Conservation (phyloP, 2,329 filamentous ascomycete genomes). For the Clarireedia homoeocarpa region DNA sequence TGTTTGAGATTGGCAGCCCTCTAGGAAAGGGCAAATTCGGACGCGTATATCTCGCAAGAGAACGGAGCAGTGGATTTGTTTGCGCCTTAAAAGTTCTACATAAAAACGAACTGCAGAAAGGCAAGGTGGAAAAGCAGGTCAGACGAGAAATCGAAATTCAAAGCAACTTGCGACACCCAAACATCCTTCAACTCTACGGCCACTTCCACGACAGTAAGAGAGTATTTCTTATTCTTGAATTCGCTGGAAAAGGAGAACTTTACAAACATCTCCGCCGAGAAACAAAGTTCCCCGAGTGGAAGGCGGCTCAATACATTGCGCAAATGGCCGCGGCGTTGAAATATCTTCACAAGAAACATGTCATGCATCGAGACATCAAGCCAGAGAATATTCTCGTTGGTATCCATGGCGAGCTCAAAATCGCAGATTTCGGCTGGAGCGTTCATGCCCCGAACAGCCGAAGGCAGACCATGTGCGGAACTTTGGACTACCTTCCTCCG, state of each 20-base stretch:
- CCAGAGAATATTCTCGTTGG: slow-evolving; percentile 95
- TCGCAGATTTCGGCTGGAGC: slow-evolving; percentile 97
- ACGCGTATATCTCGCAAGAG: slow-evolving; percentile 63
- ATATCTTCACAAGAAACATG: slow-evolving; percentile 92
- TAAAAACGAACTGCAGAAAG: slow-evolving; percentile 62
- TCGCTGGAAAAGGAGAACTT: slow-evolving; percentile 63
- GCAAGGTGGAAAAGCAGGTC: slow-evolving; percentile 62
- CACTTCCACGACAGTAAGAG: slow-evolving; percentile 69
- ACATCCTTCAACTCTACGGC: slow-evolving; percentile 61
- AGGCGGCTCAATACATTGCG: slow-evolving; percentile 64
- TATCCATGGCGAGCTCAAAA: slow-evolving; percentile 96
- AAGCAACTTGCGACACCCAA: slow-evolving; percentile 63
- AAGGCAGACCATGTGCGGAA: slow-evolving; percentile 92
- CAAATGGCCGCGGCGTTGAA: slow-evolving; percentile 77
- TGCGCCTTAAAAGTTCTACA: slow-evolving; percentile 69
- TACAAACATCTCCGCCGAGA: slow-evolving; percentile 67
- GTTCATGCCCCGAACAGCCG: slow-evolving; percentile 95
- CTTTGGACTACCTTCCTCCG: slow-evolving; percentile 91
- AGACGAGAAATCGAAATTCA: slow-evolving; percentile 69
- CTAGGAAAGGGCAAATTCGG: slow-evolving; percentile 69
- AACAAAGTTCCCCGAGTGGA: slow-evolving; percentile 61
- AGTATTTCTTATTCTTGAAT: slow-evolving; percentile 66
- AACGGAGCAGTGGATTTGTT: slow-evolving; percentile 59
- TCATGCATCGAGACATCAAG: slow-evolving; percentile 97
- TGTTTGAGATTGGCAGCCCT: slow-evolving; percentile 71